A percentile compares a stretch with the other conserved stretches of the same genome.
These are phyloP conservation scores for Petunia hybrid DNA, from an alignment of 305 asterid species.

Conservation along the genomic window DNA sequence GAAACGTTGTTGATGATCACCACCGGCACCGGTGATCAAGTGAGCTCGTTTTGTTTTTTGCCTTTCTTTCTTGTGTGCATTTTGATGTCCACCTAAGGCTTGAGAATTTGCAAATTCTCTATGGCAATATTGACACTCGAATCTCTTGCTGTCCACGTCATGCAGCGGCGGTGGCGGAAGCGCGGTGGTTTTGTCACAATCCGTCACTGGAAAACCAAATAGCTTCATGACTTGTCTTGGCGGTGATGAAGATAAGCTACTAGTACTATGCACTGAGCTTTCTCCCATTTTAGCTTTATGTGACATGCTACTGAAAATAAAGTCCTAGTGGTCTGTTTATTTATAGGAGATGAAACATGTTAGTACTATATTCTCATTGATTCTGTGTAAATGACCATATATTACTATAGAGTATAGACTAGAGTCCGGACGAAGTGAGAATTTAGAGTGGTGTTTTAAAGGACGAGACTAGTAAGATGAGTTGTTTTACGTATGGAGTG, in stretches of 20 bases:
- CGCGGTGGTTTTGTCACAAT: conserved; percentile 1
- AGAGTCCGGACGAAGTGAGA: no score
- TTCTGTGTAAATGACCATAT: not conserved
- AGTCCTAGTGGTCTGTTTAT: not conserved
- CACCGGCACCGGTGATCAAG: conserved; percentile 35
- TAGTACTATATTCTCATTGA: not conserved
- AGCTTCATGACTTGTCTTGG: conserved; percentile 48
- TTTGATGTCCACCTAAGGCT: conserved; percentile 76
- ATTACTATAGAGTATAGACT: no score
- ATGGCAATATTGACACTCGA: conserved; percentile 72
- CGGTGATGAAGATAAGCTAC: conserved; percentile 40
- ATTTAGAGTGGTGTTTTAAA: no score
- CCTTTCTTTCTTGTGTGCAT: conserved; percentile 71
- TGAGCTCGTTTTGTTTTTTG: conserved; percentile 53
- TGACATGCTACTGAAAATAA: not conserved
- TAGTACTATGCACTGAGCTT: conserved; percentile 36
- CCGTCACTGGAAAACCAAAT: conserved; percentile 60
- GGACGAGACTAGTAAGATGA: no score
- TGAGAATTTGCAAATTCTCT: conserved; percentile 70
- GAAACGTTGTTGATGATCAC: conserved; percentile 42
- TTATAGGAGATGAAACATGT: not conserved
- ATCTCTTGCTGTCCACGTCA: conserved; percentile 43
- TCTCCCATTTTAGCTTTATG: conserved; percentile 53
- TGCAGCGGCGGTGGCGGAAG: not conserved
- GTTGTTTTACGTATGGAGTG: no score